Percentiles rank a stretch among this genome's conserved stretches.
These are phyloP conservation scores for Xanthoconium purpureum DNA, from an alignment of 768 basidiomycete genomes.

Conservation along the genomic window DNA sequence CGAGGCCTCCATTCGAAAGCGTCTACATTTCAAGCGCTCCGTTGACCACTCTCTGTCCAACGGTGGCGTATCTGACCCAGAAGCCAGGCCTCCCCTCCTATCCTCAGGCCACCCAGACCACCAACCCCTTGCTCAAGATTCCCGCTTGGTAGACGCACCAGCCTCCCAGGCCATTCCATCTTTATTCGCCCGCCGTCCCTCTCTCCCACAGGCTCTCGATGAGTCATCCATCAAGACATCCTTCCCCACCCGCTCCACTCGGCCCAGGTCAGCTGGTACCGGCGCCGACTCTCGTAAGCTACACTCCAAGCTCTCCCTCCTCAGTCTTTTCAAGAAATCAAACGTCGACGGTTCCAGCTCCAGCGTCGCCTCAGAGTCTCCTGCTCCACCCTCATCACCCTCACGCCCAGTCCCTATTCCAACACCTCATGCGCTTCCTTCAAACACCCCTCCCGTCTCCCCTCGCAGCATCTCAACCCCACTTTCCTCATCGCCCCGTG, in stretches of 20 bases:
- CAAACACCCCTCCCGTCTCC: constrained; percentile 27
- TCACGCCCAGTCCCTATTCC: constrained; percentile 26
- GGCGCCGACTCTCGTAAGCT: constrained; percentile 58
- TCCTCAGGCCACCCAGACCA: constrained; percentile 23
- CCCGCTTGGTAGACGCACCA: constrained; percentile 2
- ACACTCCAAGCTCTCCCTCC: constrained; percentile 69
- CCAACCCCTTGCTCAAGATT: constrained; percentile 5
- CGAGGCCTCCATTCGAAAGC: constrained; percentile 37
- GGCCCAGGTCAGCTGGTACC: constrained; percentile 73
- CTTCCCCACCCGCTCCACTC: constrained; percentile 36
- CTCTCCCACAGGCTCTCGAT: constrained; percentile 54
- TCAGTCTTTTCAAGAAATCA: constrained; percentile 69
- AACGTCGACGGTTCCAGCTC: constrained; percentile 37
- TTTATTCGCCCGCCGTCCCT: constrained; percentile 56
- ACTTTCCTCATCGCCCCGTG: constrained; percentile 32
- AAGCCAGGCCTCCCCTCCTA: constrained; percentile 19
- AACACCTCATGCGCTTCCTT: constrained; percentile 14
- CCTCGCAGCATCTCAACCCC: constrained; percentile 23
- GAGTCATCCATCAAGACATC: constrained; percentile 33
- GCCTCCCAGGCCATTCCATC: constrained; percentile 13
- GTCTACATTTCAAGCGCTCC: constrained; percentile 72
- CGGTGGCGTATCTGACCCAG: constrained; percentile 33
- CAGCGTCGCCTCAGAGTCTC: constrained; percentile 35
- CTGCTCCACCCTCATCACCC: constrained; percentile 27
- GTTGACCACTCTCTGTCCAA: constrained; percentile 62